Conservation (phyloP, 306 rosid species). For the Begonia fuchsioides region DNA sequence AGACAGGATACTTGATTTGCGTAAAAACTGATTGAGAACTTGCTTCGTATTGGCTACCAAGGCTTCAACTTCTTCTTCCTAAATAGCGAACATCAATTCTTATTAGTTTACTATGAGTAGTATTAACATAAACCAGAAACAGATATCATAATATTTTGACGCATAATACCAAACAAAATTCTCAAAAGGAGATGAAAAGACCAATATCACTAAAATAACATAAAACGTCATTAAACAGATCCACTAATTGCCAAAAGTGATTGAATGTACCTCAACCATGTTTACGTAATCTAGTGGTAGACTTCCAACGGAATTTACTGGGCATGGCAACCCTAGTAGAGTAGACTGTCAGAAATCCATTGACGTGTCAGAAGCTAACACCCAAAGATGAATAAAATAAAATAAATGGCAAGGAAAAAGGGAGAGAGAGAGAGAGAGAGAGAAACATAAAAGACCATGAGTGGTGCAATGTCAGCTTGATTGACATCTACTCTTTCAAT, state of each 20-base stretch:
- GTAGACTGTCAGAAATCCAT: slow-evolving; percentile 52
- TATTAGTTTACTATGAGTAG: no score
- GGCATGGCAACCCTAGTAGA: slow-evolving; percentile 72
- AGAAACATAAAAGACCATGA: slow-evolving; percentile 43
- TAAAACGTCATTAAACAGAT: no score
- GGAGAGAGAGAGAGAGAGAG: slow-evolving; percentile 3
- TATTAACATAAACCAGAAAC: no score
- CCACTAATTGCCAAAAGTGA: slow-evolving; percentile 8
- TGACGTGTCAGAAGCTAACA: slow-evolving; percentile 21
- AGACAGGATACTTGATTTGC: slow-evolving; percentile 61
- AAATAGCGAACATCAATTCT: slow-evolving; percentile 7
- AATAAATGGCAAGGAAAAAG: neutral
- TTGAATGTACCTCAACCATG: slow-evolving; percentile 44
- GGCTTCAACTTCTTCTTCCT: slow-evolving; percentile 83
- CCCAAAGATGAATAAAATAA: slow-evolving; percentile 3
- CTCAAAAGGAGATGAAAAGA: neutral
- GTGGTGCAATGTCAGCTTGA: slow-evolving; percentile 90
- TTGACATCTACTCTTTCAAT: slow-evolving; percentile 88
- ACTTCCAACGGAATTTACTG: slow-evolving; percentile 82
- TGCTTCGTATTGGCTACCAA: slow-evolving; percentile 64
- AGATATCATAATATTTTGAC: no score
- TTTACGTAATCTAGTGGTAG: slow-evolving; percentile 58
- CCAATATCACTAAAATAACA: neutral
- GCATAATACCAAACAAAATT: neutral
- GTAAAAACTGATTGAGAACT: slow-evolving; percentile 67